Conservation (phyloP, 78 protist genomes). For the Pelomyxa schiedti region DNA sequence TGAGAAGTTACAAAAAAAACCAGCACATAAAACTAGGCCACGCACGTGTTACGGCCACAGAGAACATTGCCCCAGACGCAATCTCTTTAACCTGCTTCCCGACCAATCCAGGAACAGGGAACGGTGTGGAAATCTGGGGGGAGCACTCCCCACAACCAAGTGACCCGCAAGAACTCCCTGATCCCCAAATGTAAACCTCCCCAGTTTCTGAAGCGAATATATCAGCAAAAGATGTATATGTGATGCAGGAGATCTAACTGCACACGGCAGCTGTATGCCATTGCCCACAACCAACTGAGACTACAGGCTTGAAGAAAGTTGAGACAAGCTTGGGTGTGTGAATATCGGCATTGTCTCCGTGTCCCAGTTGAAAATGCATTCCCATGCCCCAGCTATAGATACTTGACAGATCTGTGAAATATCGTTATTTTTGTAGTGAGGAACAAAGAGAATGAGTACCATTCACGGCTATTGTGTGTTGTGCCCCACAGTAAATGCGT, state of each 20-base stretch:
- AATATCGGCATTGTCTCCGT: constrained; percentile 13
- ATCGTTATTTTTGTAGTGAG: not conserved
- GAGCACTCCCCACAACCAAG: too few species aligned
- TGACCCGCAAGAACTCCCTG: too few species aligned
- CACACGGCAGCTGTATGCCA: constrained; percentile 6
- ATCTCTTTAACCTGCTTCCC: not conserved
- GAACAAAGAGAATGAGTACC: not conserved
- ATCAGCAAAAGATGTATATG: too few species aligned
- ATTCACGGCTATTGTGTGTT: constrained; percentile 25
- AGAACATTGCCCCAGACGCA: too few species aligned
- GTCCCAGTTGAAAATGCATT: constrained; percentile 36
- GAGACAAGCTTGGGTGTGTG: constrained; percentile 11
- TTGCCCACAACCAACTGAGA: constrained; percentile 23
- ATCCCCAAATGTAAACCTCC: not conserved
- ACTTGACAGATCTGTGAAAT: constrained; percentile 3
- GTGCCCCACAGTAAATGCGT: constrained; percentile 29
- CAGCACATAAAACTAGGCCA: too few species aligned
- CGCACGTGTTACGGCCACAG: too few species aligned
- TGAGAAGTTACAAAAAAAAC: too few species aligned
- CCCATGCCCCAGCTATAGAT: constrained; percentile 44
- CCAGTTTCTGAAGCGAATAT: not conserved
- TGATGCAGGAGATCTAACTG: not conserved
- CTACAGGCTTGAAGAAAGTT: constrained; percentile 26
- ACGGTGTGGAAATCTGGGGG: too few species aligned
- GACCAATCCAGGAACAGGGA: not conserved